Conservation (phyloP, 306 rosid species). For the Senna siamea region DNA sequence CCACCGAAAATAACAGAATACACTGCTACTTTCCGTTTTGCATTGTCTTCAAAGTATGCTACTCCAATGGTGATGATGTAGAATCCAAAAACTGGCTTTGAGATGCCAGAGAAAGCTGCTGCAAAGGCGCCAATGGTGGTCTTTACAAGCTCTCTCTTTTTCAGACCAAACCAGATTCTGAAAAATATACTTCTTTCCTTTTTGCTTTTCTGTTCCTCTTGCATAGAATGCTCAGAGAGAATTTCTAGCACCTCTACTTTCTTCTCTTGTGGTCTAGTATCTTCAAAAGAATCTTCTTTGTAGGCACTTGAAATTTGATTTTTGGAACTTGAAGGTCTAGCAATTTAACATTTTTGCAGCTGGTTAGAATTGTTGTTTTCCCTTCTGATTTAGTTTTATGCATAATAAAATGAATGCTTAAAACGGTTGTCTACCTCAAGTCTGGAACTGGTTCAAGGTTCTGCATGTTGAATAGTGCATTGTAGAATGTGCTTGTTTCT, state of each 20-base stretch:
- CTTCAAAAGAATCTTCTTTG: slow-evolving; percentile 47
- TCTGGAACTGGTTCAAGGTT: slow-evolving; percentile 58
- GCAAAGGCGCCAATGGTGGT: slow-evolving; percentile 59
- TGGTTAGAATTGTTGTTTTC: slow-evolving; percentile 34
- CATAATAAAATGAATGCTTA: slow-evolving; percentile 1
- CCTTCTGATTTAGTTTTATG: not conserved
- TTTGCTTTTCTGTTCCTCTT: slow-evolving; percentile 41
- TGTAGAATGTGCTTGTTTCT: slow-evolving; percentile 64
- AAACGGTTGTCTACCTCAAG: slow-evolving; percentile 50
- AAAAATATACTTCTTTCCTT: slow-evolving; percentile 55
- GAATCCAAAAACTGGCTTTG: slow-evolving; percentile 82
- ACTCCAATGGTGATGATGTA: slow-evolving; percentile 84
- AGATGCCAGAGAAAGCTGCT: slow-evolving; percentile 76
- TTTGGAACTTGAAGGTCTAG: slow-evolving; percentile 51
- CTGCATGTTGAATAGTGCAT: slow-evolving; percentile 68
- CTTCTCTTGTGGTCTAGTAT: slow-evolving; percentile 42
- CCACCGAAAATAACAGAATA: slow-evolving; percentile 62
- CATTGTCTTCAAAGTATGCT: slow-evolving; percentile 58
- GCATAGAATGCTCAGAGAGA: slow-evolving; percentile 34
- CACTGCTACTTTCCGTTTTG: slow-evolving; percentile 59
- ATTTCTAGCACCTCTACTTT: slow-evolving; percentile 33
- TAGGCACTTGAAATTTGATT: slow-evolving; percentile 41
- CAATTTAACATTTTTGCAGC: slow-evolving; percentile 40
- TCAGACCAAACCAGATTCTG: slow-evolving; percentile 81
- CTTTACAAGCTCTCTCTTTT: slow-evolving; percentile 57